Percentiles rank a stretch among this genome's conserved stretches.
Evolutionary conservation across 2,329 filamentous ascomycete species (phyloP).

Genomic region (Ophiostoma perfectum): DNA sequence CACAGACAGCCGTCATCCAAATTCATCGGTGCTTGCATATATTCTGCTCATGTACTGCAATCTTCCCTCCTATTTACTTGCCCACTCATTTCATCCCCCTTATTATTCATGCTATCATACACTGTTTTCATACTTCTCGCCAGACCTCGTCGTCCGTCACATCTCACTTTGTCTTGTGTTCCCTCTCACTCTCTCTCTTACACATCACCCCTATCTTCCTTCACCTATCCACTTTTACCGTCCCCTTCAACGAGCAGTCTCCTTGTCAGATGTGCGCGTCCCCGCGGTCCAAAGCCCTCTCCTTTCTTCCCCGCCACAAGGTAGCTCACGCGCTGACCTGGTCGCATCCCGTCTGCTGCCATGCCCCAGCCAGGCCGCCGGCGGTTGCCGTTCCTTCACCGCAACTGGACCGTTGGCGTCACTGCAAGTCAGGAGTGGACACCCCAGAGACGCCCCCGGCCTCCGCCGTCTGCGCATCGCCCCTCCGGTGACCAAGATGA

Average conservation of each 20-base stretch:
- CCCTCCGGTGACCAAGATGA: conserved; percentile 28
- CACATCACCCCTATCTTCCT: not conserved
- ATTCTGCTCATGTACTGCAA: not conserved
- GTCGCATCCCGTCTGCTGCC: conserved; percentile 29
- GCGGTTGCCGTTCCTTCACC: conserved; percentile 48
- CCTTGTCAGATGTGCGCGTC: conserved; percentile 15
- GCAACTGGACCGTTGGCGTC: conserved; percentile 48
- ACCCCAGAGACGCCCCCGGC: conserved; percentile 31
- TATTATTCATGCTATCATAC: not conserved
- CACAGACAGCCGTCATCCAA: no score
- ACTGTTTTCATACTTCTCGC: not conserved
- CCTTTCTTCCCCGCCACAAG: not conserved
- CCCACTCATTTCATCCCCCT: not conserved
- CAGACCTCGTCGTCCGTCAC: not conserved
- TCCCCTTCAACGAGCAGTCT: not conserved
- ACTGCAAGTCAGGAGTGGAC: conserved; percentile 40
- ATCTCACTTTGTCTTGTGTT: not conserved
- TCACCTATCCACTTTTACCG: not conserved
- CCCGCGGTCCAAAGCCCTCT: conserved; percentile 14
- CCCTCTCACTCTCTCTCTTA: not conserved
- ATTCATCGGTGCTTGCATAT: not conserved
- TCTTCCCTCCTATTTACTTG: not conserved
- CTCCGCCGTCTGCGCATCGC: conserved; percentile 27
- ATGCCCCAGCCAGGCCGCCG: conserved; percentile 43
- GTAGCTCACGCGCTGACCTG: conserved; percentile 8